Evolutionary conservation across 164 flowering plant genomes (phyloP), one percentile per base, ranked within the genome.

Genomic region (Platanus orientalis): DNA sequence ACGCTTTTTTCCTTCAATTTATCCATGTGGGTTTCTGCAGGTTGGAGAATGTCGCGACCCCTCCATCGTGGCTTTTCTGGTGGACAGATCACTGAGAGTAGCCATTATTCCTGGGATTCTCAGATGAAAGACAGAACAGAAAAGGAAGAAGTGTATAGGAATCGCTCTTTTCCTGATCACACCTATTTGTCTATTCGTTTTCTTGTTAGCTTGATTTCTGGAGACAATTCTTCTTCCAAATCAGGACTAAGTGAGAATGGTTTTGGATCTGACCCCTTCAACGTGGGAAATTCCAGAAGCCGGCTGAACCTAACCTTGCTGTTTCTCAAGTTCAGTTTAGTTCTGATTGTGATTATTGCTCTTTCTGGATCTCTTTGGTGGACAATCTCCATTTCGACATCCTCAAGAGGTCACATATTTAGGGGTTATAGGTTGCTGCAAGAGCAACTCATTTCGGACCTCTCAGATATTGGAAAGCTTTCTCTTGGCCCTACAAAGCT

Each of bases 311-410:
- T 79, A 17, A 63, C 68, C 29, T 24, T 86, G 78, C 58, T 73
- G 2, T 57, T 92, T 32, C 70, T 95, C 60, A 89, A 74, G 67
- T 64, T 76, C 26, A 78, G 94, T 79, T 79, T 95, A 67, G 75
- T 84, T 54, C 36, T 83, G 40, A 78, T 90, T 53, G 79, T 86
- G 21, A 57, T 90, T 70, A 76, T 85, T 69, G 96, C 99, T 54
- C 73, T 95, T 64, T 76, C 78, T 62, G 90, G 92, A 29, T 92
- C 97, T 7, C 80, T 90, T 60, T 90, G 88, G 96, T 95, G 97
- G 99, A 81, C 96, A 7, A 60, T 95, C 20, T 80, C 90, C 45
- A 85, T 92, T 57, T 81, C 96, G 6, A 67, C 79, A 1, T 58
- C 79, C 1, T 78, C 97, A 0, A 87, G 92, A 73, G 82, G 79